Conservation (phyloP, 495 filamentous ascomycete species). For the Cetradonia linearis region DNA sequence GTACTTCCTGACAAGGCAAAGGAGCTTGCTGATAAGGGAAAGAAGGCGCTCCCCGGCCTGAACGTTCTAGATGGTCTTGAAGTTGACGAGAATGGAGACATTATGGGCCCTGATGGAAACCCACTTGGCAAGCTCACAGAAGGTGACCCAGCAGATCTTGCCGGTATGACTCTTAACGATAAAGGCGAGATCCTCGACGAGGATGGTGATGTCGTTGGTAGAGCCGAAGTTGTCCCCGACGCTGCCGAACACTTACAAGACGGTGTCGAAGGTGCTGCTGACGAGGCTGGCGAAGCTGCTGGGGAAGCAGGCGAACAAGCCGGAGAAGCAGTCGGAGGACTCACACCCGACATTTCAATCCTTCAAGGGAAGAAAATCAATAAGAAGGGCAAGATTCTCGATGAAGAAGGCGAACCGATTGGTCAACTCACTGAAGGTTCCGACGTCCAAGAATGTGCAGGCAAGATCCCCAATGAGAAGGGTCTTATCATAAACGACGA, state of each 20-base stretch:
- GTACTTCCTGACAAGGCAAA: conserved; percentile 31
- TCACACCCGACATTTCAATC: conserved; percentile 38
- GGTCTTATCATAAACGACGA: conserved; percentile 42
- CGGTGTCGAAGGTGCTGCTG: conserved; percentile 25
- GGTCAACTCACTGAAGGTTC: conserved; percentile 47
- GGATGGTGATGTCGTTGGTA: conserved; percentile 52
- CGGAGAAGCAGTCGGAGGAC: conserved; percentile 26
- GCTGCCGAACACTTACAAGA: conserved; percentile 29
- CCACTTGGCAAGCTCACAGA: conserved; percentile 49
- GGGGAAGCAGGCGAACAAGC: conserved; percentile 28
- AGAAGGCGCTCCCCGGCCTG: conserved; percentile 33
- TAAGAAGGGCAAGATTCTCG: conserved; percentile 46
- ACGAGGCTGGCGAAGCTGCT: conserved; percentile 18
- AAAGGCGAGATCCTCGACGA: conserved; percentile 56
- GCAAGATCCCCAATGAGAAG: conserved; percentile 42
- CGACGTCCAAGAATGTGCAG: conserved; percentile 35
- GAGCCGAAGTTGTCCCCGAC: conserved; percentile 42
- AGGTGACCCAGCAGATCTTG: conserved; percentile 51
- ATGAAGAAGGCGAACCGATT: conserved; percentile 43
- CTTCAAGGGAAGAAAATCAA: conserved; percentile 43
- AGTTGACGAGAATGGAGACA: conserved; percentile 47
- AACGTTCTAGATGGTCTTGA: conserved; percentile 47
- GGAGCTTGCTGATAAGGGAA: conserved; percentile 27
- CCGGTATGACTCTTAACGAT: conserved; percentile 48
- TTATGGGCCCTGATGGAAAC: conserved; percentile 45